Evolutionary conservation across 208 protist genomes (phyloP).

Genomic region (Tetramitus jugosus): DNA sequence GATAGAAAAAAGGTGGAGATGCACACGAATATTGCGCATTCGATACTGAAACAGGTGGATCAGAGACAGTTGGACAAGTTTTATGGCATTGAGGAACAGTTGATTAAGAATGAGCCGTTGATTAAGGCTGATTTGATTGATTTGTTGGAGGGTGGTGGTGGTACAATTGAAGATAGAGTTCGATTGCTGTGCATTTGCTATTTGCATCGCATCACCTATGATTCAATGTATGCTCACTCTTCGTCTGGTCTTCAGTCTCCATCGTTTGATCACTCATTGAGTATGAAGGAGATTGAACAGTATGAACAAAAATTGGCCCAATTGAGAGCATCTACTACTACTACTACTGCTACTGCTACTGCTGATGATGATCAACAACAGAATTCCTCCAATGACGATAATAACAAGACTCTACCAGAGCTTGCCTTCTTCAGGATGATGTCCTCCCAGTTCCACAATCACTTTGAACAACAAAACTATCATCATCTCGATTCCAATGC

Average conservation of each 20-base stretch:
- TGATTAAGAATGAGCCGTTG: conserved; percentile 33
- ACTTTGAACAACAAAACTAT: too few species aligned
- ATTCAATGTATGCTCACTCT: too few species aligned
- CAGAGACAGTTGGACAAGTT: conserved; percentile 51
- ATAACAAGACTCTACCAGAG: not conserved
- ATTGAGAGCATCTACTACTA: not conserved
- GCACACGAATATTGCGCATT: conserved; percentile 55
- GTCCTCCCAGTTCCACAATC: too few species aligned
- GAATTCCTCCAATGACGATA: not conserved
- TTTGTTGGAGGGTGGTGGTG: conserved; percentile 25
- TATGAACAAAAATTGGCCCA: not conserved
- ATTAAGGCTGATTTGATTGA: not conserved
- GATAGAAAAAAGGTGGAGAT: conserved; percentile 53
- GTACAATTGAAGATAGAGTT: conserved; percentile 49
- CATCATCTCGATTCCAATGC: not conserved
- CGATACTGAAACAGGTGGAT: conserved; percentile 46
- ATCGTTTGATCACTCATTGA: not conserved
- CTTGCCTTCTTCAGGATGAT: not conserved
- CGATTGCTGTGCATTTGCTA: conserved; percentile 54
- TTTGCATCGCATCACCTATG: too few species aligned
- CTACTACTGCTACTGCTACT: not conserved
- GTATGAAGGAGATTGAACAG: not conserved
- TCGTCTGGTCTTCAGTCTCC: too few species aligned
- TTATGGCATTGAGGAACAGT: conserved; percentile 49
- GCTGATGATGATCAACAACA: not conserved